Evolutionary conservation across 2,329 filamentous ascomycete species (phyloP).

Genomic region (Trichoderma sp.): DNA sequence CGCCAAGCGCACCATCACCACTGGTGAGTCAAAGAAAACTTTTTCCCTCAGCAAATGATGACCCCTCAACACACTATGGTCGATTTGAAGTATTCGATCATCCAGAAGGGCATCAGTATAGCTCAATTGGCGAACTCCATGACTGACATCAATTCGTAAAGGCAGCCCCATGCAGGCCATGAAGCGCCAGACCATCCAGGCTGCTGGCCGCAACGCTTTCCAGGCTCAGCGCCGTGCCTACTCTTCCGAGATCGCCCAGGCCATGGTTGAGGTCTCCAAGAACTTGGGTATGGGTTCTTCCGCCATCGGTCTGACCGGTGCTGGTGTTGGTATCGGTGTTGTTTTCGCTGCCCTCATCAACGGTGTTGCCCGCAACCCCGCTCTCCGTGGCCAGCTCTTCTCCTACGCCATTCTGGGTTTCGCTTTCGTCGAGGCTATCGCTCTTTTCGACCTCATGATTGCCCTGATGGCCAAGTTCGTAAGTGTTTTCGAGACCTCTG

Average conservation of each 20-base stretch:
- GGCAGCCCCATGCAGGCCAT: slow-evolving; percentile 70
- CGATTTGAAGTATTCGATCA: slow-evolving; percentile 22
- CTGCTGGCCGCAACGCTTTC: slow-evolving; percentile 68
- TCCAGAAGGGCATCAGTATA: slow-evolving; percentile 36
- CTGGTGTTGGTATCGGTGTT: slow-evolving; percentile 93
- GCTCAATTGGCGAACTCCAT: slow-evolving; percentile 42
- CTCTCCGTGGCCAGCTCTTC: slow-evolving; percentile 94
- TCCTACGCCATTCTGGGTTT: slow-evolving; percentile 94
- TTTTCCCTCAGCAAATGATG: slow-evolving; percentile 31
- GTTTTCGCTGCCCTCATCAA: slow-evolving; percentile 90
- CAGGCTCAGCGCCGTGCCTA: slow-evolving; percentile 72
- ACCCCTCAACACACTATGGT: slow-evolving; percentile 26
- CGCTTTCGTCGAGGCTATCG: slow-evolving; percentile 91
- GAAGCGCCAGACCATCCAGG: slow-evolving; percentile 75
- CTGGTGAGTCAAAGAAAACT: slow-evolving; percentile 61
- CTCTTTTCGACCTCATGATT: slow-evolving; percentile 90
- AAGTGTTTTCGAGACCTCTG: slow-evolving; percentile 46
- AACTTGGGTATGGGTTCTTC: slow-evolving; percentile 88
- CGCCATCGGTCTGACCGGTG: slow-evolving; percentile 89
- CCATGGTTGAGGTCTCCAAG: slow-evolving; percentile 88
- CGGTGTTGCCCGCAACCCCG: slow-evolving; percentile 91
- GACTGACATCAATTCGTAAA: slow-evolving; percentile 44
- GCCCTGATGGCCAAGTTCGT: slow-evolving; percentile 92
- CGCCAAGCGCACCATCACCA: slow-evolving; percentile 77
- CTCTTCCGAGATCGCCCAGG: slow-evolving; percentile 86